These are phyloP conservation scores for Venturia aucupariae DNA, from an alignment of 2,329 filamentous ascomycete species.

Conservation along the genomic window DNA sequence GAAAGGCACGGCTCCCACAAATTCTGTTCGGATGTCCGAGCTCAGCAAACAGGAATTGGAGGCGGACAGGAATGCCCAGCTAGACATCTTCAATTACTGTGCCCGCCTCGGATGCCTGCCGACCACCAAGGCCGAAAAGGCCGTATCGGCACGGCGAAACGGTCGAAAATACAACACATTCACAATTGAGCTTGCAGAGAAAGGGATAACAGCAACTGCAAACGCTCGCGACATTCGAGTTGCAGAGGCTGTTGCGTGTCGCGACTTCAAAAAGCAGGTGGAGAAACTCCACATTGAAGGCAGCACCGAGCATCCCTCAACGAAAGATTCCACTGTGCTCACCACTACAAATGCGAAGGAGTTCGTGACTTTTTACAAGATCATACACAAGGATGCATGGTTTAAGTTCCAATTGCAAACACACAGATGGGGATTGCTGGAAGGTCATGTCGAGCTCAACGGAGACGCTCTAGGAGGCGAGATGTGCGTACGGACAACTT, in stretches of 20 bases:
- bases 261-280: constrained; percentile 1
- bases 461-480: not conserved
- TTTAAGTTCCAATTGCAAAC: not conserved
- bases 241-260: not conserved
- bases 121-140: not conserved
- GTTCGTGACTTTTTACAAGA: not conserved
- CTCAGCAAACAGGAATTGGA: not conserved
- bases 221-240: no score
- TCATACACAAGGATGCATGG: not conserved
- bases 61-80: not conserved
- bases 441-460: not conserved
- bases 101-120: not conserved
- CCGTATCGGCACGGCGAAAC: not conserved
- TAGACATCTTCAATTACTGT: constrained; percentile 1
- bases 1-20: not conserved
- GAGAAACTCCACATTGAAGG: not conserved
- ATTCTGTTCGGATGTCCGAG: not conserved
- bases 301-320: not conserved
- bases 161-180: not conserved
- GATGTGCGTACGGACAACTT: not conserved
- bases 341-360: not conserved
- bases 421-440: not conserved
- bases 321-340: not conserved
- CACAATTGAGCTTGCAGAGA: not conserved
- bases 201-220: not conserved